phyloP scores from a whole-genome alignment of 805 yeast genomes.

The Zygotorulaspora danielsina region DNA sequence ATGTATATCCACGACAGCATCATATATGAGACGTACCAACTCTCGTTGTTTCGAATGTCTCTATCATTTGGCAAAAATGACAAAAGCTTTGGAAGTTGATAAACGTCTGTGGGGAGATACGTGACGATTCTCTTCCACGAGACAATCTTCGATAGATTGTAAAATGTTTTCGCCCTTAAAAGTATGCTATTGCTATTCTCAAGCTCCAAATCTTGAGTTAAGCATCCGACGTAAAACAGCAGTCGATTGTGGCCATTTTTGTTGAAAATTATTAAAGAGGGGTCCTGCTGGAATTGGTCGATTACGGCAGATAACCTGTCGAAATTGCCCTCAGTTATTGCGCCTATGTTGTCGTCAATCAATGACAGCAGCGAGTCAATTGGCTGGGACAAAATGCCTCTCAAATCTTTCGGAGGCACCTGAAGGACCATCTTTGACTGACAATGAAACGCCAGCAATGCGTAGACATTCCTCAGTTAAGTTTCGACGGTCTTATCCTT shows the following conservation, averaged over 20 bases:
- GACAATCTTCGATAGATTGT: constrained; percentile 59
- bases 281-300: constrained; percentile 30
- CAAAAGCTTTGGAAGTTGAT: constrained; percentile 41
- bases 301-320: constrained; percentile 14
- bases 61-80: constrained; percentile 18
- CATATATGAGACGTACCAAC: constrained; percentile 48
- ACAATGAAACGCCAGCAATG: too few species aligned
- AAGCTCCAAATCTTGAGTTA: constrained; percentile 9
- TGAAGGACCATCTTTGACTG: too few species aligned
- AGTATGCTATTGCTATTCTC: constrained; percentile 1
- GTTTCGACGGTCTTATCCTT: too few species aligned
- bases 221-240: constrained; percentile 6
- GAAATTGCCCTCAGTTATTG: constrained; percentile 5
- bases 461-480: too few species aligned
- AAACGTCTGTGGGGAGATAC: constrained; percentile 57
- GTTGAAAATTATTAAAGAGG: constrained; percentile 10
- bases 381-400: constrained; percentile 4
- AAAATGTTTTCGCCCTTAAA: constrained; percentile 41
- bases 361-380: constrained; percentile 7
- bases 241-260: constrained; percentile 2
- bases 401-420: too few species aligned
- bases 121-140: constrained; percentile 58
- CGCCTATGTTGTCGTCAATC: constrained; percentile 13
- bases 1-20: constrained; percentile 69
- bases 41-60: constrained; percentile 6